phyloP scores from a whole-genome alignment of 1,284 basidiomycete species.

The Gymnopus androsaceus region DNA sequence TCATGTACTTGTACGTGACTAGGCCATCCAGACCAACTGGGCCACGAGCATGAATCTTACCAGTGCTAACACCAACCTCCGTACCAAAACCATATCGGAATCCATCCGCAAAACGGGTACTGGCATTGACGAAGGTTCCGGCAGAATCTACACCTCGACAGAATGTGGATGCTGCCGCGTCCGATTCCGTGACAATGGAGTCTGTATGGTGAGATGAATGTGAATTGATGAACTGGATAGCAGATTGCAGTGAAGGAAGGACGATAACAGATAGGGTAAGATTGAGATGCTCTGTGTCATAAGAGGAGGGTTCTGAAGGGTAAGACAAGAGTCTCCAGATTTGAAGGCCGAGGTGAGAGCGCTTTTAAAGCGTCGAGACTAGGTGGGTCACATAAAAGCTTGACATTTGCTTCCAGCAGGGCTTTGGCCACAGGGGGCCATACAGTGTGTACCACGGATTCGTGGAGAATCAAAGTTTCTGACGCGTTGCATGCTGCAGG shows the following conservation, averaged over 20 bases:
- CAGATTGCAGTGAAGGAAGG: constrained; percentile 69
- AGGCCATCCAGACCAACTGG: constrained; percentile 96
- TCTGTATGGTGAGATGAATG: constrained; percentile 98
- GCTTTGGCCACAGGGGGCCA: constrained; percentile 83
- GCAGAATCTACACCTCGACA: constrained; percentile 89
- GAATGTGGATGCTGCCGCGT: constrained; percentile 70
- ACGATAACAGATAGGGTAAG: constrained; percentile 81
- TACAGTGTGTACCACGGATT: constrained; percentile 64
- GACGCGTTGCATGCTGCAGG: constrained; percentile 95
- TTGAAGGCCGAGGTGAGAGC: constrained; percentile 34
- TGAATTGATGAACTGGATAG: constrained; percentile 88
- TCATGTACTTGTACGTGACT: constrained; percentile 93
- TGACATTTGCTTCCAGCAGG: constrained; percentile 71
- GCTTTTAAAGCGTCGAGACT: constrained; percentile 57
- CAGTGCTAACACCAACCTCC: constrained; percentile 97
- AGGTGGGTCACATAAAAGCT: constrained; percentile 76
- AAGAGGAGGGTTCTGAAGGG: constrained; percentile 65
- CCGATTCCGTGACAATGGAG: constrained; percentile 85
- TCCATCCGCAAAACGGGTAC: constrained; percentile 95
- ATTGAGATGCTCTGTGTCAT: constrained; percentile 86
- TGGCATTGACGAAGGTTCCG: constrained; percentile 93
- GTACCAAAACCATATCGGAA: constrained; percentile 97
- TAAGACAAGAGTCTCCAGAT: constrained; percentile 50
- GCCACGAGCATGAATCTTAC: constrained; percentile 94
- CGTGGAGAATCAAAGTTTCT: constrained; percentile 90